Conservation (phyloP, 495 filamentous ascomycete genomes). For the Achaetomiella virescens region DNA sequence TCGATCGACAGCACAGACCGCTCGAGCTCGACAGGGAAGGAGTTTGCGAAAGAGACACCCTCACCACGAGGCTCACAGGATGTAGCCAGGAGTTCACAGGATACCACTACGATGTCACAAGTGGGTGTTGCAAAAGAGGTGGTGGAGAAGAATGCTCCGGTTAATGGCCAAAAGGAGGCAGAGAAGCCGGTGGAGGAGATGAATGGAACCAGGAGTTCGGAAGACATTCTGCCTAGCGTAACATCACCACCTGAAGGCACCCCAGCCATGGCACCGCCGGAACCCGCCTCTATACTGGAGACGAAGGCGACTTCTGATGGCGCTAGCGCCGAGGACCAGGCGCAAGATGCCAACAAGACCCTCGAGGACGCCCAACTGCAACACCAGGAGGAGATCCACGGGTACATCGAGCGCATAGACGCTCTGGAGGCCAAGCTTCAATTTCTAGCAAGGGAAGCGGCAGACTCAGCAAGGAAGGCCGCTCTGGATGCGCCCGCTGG, state of each 20-base stretch:
- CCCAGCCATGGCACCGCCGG: background rate
- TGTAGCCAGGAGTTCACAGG: slow-evolving; percentile 17
- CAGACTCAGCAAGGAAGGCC: slow-evolving; percentile 61
- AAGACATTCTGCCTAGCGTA: slow-evolving; percentile 2
- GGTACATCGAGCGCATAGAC: slow-evolving; percentile 85
- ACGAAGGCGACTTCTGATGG: background rate
- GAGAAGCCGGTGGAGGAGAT: background rate
- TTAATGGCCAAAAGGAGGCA: background rate
- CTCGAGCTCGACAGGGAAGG: slow-evolving; percentile 14
- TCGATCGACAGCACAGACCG: slow-evolving; percentile 25
- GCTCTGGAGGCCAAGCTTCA: slow-evolving; percentile 84
- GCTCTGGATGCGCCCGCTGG: slow-evolving; percentile 54
- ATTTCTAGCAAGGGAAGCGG: slow-evolving; percentile 73
- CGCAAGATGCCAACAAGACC: slow-evolving; percentile 44
- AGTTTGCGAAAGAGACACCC: slow-evolving; percentile 1
- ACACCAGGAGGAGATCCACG: slow-evolving; percentile 72
- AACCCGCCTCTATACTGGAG: background rate
- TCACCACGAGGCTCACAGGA: slow-evolving; percentile 23
- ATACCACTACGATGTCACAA: slow-evolving; percentile 16
- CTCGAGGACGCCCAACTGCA: slow-evolving; percentile 55
- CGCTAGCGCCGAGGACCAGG: background rate
- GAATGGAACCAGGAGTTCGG: background rate
- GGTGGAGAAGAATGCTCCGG: background rate
- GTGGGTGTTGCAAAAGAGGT: slow-evolving; percentile 1
- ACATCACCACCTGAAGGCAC: background rate